These are phyloP conservation scores for Amanita phalloides DNA, from an alignment of 768 basidiomycete genomes.

Conservation along the genomic window DNA sequence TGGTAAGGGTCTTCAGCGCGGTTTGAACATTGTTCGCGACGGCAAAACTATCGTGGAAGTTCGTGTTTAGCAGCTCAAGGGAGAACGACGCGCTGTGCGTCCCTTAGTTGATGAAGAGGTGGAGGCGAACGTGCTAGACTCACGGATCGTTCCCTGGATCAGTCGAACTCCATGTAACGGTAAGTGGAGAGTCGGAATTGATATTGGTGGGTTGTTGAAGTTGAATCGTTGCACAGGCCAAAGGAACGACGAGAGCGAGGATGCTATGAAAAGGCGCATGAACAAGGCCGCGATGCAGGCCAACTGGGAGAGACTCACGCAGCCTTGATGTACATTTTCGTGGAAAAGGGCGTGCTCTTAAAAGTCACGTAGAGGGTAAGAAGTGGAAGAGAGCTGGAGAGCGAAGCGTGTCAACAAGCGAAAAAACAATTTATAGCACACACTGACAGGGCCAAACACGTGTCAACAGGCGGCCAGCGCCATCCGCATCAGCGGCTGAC, in stretches of 20 bases:
- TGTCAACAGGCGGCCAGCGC: background rate
- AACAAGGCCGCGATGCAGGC: background rate
- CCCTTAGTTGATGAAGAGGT: background rate
- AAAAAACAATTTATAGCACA: constrained; percentile 4
- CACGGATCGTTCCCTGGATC: constrained; percentile 28
- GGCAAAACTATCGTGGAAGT: constrained; percentile 43
- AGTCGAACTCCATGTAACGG: constrained; percentile 34
- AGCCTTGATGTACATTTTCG: constrained; percentile 2
- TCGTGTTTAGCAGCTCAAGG: constrained; percentile 33
- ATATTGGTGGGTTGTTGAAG: background rate
- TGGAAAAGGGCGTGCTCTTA: background rate
- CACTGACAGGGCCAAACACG: background rate
- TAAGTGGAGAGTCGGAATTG: constrained; percentile 13
- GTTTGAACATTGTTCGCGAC: constrained; percentile 45
- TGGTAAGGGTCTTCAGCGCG: constrained; percentile 16
- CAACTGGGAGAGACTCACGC: background rate
- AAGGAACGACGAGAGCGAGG: constrained; percentile 32
- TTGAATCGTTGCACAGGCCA: constrained; percentile 28
- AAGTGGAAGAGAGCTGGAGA: constrained; percentile 11
- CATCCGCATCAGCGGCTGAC: background rate
- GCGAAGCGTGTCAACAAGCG: constrained; percentile 11
- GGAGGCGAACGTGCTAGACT: constrained; percentile 9
- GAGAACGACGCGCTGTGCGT: constrained; percentile 20
- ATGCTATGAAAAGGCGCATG: constrained; percentile 16
- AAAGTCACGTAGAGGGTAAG: constrained; percentile 11